Conservation (phyloP, 257 asterid species). For the Voacanga thouarsii region DNA sequence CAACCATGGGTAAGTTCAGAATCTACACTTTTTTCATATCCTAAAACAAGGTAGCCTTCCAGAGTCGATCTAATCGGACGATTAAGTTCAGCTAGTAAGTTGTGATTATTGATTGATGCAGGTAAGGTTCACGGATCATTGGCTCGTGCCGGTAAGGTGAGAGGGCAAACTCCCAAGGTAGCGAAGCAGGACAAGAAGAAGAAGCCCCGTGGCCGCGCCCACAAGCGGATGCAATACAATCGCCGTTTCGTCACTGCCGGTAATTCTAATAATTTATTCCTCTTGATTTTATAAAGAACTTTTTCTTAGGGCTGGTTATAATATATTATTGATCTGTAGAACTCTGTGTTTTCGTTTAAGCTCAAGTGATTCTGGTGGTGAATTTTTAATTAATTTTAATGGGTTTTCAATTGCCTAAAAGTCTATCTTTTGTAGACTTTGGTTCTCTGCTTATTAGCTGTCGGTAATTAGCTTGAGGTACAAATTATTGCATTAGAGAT, state of each 20-base stretch:
- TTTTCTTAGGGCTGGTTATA: neutral
- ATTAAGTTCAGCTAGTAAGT: neutral
- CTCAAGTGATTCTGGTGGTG: too few relatives aligned
- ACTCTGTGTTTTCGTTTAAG: neutral
- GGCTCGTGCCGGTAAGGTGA: constrained; percentile 96
- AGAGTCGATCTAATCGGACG: neutral
- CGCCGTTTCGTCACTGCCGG: constrained; percentile 96
- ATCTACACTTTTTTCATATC: too few relatives aligned
- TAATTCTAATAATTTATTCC: constrained; percentile 13
- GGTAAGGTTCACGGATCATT: constrained; percentile 97
- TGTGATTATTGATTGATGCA: constrained; percentile 15
- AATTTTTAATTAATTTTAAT: neutral
- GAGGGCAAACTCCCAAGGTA: constrained; percentile 87
- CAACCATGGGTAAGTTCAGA: constrained; percentile 9
- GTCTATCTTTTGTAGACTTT: neutral
- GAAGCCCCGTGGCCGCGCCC: constrained; percentile 93
- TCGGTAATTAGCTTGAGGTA: neutral
- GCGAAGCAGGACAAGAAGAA: constrained; percentile 88
- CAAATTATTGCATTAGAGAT: neutral
- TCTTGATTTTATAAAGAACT: neutral
- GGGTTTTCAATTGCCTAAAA: neutral
- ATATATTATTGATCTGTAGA: neutral
- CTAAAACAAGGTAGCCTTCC: too few relatives aligned
- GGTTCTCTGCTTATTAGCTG: neutral
- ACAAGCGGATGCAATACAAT: constrained; percentile 85